Base-by-base conservation (phyloP, 345 rosid genomes). In the thale cress (Arabidopsis thaliana) region DNA sequence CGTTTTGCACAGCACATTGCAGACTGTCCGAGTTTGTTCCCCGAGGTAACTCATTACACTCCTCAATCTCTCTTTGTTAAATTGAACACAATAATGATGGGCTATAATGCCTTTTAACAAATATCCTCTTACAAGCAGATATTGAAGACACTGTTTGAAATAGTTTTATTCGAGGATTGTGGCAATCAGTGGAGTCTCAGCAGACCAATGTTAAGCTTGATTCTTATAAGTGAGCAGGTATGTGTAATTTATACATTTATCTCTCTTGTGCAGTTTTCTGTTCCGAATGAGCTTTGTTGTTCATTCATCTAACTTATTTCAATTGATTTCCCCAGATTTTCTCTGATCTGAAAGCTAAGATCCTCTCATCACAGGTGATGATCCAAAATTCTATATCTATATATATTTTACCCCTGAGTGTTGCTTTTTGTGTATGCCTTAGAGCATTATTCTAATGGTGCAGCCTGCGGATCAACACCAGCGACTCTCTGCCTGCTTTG, bases 111-210 rank as follows among this genome's bases (percentile, higher is more conserved):
- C 11, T 51, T 50, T 2, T 13, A 65, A 42, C 65, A 20, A 28
- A 46, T 49, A 33, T 69, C 59, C 28, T 85, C 69, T n/a, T 57
- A 23, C 63, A 59, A 80, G 56, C 85, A 95, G 99, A 90, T 94
- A 80, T 69, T 94, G 85, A 94, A 91, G 88, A 87, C 97, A 8
- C 83, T 94, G 57, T 91, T 94, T 68, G 98, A 94, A 84, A 90
- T 94, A 59, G 97, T 94, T 67, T 79, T 94, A 55, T 94, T 91
- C 58, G 98, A 94, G 84, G 98, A 94, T 61, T 91, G 97, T 81
- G 89, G 95, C 73, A 94, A 89, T 71, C 97, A 91, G 56, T 94
- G 98, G 98, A 94, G 98, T 83, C 96, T 94, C 63, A 94, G 98
- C 86, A 88, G 98, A 69, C 98, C 98, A 28, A 91, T 94, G 95